Conservation (phyloP, 1,284 basidiomycete genomes). For the Ustilago shanxiensis region DNA sequence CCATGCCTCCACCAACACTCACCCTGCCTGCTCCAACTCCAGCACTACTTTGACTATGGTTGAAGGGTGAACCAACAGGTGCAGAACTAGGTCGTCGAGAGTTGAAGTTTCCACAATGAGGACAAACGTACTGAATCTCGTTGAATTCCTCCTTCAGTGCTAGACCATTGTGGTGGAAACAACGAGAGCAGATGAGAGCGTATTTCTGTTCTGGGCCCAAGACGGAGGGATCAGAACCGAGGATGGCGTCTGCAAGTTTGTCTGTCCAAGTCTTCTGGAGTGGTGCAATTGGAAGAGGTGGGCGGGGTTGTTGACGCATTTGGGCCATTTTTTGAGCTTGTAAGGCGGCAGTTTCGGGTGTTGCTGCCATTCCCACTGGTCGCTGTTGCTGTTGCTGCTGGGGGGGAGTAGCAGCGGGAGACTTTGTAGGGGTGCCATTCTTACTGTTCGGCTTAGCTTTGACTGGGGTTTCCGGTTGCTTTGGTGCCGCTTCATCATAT, state of each 20-base stretch:
- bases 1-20: background rate
- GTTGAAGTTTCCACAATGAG: conserved; percentile 82
- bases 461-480: conserved; percentile 23
- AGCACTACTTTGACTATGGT: background rate
- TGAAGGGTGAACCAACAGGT: conserved; percentile 66
- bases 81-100: conserved; percentile 68
- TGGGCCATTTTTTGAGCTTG: conserved; percentile 49
- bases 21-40: background rate
- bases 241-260: conserved; percentile 71
- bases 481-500: conserved; percentile 79
- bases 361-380: conserved; percentile 15
- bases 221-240: conserved; percentile 70
- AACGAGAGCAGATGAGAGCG: conserved; percentile 92
- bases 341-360: conserved; percentile 35
- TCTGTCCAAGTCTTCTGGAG: conserved; percentile 67
- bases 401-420: conserved; percentile 12
- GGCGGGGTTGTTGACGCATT: conserved; percentile 41
- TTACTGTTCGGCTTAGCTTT: conserved; percentile 25
- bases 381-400: conserved; percentile 16
- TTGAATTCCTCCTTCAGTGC: conserved; percentile 90
- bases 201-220: conserved; percentile 74
- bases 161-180: conserved; percentile 93
- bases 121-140: conserved; percentile 83
- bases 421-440: conserved; percentile 21
- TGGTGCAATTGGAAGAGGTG: conserved; percentile 8